Conservation (phyloP, 495 filamentous ascomycete genomes). For the Geoglossum glabrum region DNA sequence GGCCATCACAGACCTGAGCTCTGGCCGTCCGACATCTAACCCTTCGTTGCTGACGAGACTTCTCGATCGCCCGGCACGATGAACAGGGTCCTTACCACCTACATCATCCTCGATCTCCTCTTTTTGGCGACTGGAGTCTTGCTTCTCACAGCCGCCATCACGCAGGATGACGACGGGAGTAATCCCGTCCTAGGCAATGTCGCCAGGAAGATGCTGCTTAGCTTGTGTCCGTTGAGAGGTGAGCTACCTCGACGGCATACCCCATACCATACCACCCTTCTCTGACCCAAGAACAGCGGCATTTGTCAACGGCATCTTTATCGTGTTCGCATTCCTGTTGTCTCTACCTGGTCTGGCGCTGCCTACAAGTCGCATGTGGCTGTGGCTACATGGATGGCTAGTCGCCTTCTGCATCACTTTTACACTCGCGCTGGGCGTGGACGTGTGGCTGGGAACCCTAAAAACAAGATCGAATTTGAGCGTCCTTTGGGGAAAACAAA, state of each 20-base stretch:
- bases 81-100: constrained; percentile 36
- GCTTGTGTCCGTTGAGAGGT: constrained; percentile 39
- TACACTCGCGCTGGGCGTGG: constrained; percentile 42
- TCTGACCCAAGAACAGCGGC: constrained; percentile 24
- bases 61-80: constrained; percentile 19
- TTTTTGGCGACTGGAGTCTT: constrained; percentile 43
- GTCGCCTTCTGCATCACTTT: constrained; percentile 38
- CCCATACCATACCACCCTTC: background rate
- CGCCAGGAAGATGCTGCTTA: constrained; percentile 40
- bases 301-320: constrained; percentile 43
- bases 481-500: constrained; percentile 33
- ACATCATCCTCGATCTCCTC: constrained; percentile 34
- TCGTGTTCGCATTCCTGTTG: constrained; percentile 31
- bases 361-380: constrained; percentile 18
- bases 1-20: background rate
- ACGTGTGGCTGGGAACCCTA: constrained; percentile 50
- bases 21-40: too few relatives aligned
- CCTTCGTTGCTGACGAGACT: background rate
- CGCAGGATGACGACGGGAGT: constrained; percentile 29
- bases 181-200: constrained; percentile 30
- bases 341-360: constrained; percentile 20
- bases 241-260: constrained; percentile 6
- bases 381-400: constrained; percentile 33
- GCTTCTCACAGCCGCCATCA: constrained; percentile 39
- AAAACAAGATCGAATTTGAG: constrained; percentile 35